Percentiles rank a stretch among this genome's conserved stretches.
Conservation (phyloP, 768 basidiomycete genomes). For the Naganishia vaughanmartiniae region DNA sequence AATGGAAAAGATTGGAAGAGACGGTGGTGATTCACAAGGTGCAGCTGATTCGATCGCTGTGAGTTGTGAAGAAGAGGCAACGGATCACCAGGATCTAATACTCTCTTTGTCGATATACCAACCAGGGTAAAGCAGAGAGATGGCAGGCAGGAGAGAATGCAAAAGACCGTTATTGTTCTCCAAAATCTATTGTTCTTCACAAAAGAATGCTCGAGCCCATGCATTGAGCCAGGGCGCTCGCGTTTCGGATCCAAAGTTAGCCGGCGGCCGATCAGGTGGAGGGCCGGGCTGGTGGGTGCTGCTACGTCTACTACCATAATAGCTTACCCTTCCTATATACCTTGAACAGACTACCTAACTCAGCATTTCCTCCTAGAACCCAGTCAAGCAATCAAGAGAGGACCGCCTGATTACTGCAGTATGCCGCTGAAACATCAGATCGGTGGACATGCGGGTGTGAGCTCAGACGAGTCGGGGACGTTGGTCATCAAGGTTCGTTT, state of each 20-base stretch:
- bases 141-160: not conserved
- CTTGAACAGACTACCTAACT: too few relatives aligned
- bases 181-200: conserved; percentile 1
- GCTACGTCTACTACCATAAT: too few relatives aligned
- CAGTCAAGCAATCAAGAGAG: too few relatives aligned
- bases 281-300: not conserved
- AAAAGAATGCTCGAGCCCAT: not conserved
- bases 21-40: not conserved
- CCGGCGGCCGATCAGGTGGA: not conserved
- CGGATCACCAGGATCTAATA: conserved; percentile 1
- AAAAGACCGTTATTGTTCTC: not conserved
- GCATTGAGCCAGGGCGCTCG: not conserved
- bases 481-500: conserved; percentile 51
- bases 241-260: conserved; percentile 4
- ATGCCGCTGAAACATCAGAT: conserved; percentile 46
- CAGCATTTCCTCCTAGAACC: too few relatives aligned
- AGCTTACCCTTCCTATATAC: too few relatives aligned
- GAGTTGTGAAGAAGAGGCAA: too few relatives aligned
- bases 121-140: too few relatives aligned
- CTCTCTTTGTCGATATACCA: not conserved
- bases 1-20: not conserved
- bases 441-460: conserved; percentile 49
- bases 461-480: conserved; percentile 45
- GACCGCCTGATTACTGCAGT: too few relatives aligned
- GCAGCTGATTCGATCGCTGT: not conserved